phyloP scores from a whole-genome alignment of 2,329 filamentous ascomycete genomes.

The Laburnicola sp. region DNA sequence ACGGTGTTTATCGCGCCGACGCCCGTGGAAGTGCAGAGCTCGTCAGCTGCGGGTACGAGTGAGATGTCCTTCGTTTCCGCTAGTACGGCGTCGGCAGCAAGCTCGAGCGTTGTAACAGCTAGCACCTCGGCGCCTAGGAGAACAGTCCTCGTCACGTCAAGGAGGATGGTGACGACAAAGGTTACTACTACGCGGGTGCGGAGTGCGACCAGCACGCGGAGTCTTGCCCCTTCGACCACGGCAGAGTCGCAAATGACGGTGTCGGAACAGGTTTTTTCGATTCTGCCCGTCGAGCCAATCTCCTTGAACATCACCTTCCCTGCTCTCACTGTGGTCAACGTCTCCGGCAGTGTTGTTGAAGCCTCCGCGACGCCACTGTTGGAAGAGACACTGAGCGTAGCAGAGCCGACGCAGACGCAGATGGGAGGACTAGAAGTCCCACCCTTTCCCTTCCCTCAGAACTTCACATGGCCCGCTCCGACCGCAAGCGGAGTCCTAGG shows the following conservation, averaged over 20 bases:
- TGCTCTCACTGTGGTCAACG: not conserved
- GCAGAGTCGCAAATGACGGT: not conserved
- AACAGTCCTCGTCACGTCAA: not conserved
- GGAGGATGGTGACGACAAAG: not conserved
- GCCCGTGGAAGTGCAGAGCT: not conserved
- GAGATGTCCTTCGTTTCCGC: not conserved
- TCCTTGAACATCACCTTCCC: not conserved
- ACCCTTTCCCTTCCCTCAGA: not conserved
- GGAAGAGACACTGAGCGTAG: not conserved
- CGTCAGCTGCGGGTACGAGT: not conserved
- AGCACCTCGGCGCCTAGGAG: not conserved
- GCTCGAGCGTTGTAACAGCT: not conserved
- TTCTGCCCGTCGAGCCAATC: not conserved
- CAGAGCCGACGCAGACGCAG: not conserved
- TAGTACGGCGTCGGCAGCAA: not conserved
- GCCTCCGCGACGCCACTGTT: not conserved
- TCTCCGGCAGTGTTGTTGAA: not conserved
- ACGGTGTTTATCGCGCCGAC: constrained; percentile 6
- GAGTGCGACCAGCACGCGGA: not conserved
- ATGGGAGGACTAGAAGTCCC: no score
- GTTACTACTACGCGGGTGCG: not conserved
- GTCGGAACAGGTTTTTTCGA: not conserved
- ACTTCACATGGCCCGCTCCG: not conserved
- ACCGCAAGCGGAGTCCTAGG: not conserved
- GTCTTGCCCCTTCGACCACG: not conserved